phyloP scores from a whole-genome alignment of 1,139 yeast genomes.

The Magnusiomyces paraingens region DNA sequence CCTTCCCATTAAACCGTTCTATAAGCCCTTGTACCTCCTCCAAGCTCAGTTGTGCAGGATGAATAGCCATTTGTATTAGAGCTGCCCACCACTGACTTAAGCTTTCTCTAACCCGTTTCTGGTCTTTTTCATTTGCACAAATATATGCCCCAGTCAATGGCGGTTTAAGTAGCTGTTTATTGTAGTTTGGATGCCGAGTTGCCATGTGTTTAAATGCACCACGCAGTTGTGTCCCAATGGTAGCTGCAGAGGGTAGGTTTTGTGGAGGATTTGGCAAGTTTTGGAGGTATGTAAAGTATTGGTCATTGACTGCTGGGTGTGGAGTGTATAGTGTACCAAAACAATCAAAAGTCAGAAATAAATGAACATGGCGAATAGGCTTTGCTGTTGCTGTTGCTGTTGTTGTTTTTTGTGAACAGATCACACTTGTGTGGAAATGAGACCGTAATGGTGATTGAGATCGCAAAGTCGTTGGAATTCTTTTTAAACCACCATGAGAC shows the following conservation, averaged over 20 bases:
- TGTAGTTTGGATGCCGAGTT: slow-evolving; percentile 24
- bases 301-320: slow-evolving; percentile 20
- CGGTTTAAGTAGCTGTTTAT: slow-evolving; percentile 18
- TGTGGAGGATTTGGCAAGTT: not conserved
- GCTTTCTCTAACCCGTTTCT: slow-evolving; percentile 1
- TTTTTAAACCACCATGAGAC: too few relatives aligned
- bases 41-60: slow-evolving; percentile 15
- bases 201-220: slow-evolving; percentile 19
- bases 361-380: not conserved
- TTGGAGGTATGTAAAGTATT: slow-evolving; percentile 21
- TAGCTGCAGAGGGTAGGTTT: slow-evolving; percentile 11
- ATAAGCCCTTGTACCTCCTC: slow-evolving; percentile 19
- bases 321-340: slow-evolving; percentile 28
- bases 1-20: slow-evolving; percentile 20
- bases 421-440: too few relatives aligned
- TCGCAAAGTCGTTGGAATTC: too few relatives aligned
- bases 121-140: not conserved
- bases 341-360: slow-evolving; percentile 26
- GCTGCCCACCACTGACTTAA: slow-evolving; percentile 24
- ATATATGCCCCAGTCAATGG: not conserved
- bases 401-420: too few relatives aligned
- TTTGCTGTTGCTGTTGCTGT: not conserved
- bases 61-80: slow-evolving; percentile 20
- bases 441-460: too few relatives aligned
- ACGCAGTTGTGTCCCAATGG: slow-evolving; percentile 16